Evolutionary conservation across 306 rosid species (phyloP), one percentile per base, ranked within the genome.

Genomic region (Trichosanthes truncata): DNA sequence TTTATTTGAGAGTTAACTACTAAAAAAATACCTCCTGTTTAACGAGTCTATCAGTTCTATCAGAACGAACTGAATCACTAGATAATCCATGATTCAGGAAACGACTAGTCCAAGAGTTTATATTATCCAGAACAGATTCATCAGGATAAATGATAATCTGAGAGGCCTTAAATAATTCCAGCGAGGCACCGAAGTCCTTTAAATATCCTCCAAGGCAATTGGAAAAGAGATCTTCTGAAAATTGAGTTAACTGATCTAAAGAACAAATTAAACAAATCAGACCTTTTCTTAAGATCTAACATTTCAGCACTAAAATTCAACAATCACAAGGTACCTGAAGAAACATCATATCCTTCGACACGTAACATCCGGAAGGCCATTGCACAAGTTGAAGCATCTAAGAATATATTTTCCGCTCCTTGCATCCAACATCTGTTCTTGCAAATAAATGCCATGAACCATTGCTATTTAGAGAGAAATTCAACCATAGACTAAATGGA

Each of bases 111-210:
- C 91, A 87, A 68, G 85, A 73, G 81, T 83, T 85, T 51, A 81
- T 87, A 75, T 86, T 86, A 75, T 80, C 87, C 78, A 94, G 80
- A 84, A 87, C 25, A n/a, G 86, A 78, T 78, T 95, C 98, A 77
- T 83, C 83, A 6, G 91, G 95, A 78, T 87, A 82, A 55, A 87
- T 77, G 80, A 79, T 76, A 72, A 87, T 75, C 85, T 92, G 90
- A 65, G 98, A 91, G 82, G 97, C 97, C 84, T 56, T 89, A 55
- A 83, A 91, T 40, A 92, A 82, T 83, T 94, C 97, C 51, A 92
- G 69, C 51, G 89, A 80, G 72, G 93, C 83, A 77, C 81, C 82
- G 49, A 84, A 82, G 83, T 91, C 95, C 80, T 92, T 92, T 85
- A 87, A 80, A 88, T 86, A 85, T 40, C 92, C 97, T 86, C 91